Evolutionary conservation across 2,329 filamentous ascomycete species (phyloP), one percentile per base, ranked within the genome.

Genomic region (Neopestalotiopsis sp.): DNA sequence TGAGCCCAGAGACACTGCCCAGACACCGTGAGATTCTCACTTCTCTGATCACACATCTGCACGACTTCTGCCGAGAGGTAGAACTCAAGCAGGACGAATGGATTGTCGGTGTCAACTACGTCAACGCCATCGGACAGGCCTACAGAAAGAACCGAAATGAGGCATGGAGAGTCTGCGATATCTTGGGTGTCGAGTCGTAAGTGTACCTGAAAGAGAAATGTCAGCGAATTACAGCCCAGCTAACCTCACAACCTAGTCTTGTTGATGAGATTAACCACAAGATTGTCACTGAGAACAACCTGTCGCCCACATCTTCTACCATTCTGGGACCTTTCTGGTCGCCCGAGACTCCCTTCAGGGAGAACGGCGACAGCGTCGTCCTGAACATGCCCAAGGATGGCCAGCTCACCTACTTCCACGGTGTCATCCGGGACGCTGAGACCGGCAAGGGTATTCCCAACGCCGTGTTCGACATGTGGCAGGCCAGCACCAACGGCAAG

Each of bases 321-420:
- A 94, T 94, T 76, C 89, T 94, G 70, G 90, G 90, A 1, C 90
- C 90, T 2, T 92, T 93, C 79, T 92, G 89, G 85, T 84, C 89
- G 14, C 82, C 86, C 65, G 85, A 92, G 70, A 87, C 90, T 0
- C 89, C 90, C 2, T 81, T 83, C 67, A 83, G 87, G 63, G 76
- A 85, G 45, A 89, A 89, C 75, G 90, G 89, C 42, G 83, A 83
- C 45, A 86, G 82, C 70, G 89, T 92, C 57, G 82, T 87, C 1
- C 71, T 75, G 40, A 68, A 81, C 70, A 79, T 85, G 70, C 82
- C 84, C 49, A 84, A 88, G 68, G 82, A 88, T 64, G 91, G 90
- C 62, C 83, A 88, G 70, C 82, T 89, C 66, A 87, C 87, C 66
- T 85, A 86, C 73, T 92, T 94, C 89, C 90, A 93, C 84, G 92